A percentile compares a stretch with the other conserved stretches of the same genome.
These are phyloP conservation scores for Paraconiothyrium sp. DNA, from an alignment of 2,329 filamentous ascomycete genomes.

Conservation along the genomic window DNA sequence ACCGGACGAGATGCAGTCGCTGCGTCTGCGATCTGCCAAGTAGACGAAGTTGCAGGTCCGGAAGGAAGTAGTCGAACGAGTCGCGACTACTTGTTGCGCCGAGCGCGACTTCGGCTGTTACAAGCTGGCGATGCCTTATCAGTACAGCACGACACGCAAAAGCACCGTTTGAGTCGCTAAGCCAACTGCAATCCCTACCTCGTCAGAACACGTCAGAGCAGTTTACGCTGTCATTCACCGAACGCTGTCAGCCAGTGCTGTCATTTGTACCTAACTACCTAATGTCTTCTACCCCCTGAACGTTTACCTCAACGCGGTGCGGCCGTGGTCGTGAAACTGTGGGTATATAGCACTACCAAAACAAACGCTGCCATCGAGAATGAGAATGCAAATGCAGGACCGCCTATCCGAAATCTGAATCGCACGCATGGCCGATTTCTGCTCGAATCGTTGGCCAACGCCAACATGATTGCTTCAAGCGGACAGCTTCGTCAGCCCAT, in stretches of 20 bases:
- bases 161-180: conserved; percentile 20
- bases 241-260: neutral
- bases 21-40: neutral
- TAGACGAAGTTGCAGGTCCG: neutral
- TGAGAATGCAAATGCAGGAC: conserved; percentile 1
- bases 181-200: conserved; percentile 7
- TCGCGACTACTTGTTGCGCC: conserved; percentile 3
- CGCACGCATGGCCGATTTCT: conserved; percentile 23
- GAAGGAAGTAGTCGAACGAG: conserved; percentile 3
- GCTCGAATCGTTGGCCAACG: conserved; percentile 13
- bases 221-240: neutral
- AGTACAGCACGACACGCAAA: conserved; percentile 21
- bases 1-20: neutral
- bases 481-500: conserved; percentile 40
- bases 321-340: conserved; percentile 42
- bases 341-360: conserved; percentile 53
- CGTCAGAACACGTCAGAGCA: conserved; percentile 2
- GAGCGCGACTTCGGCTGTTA: conserved; percentile 20
- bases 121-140: conserved; percentile 24
- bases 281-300: neutral
- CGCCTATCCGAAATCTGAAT: neutral
- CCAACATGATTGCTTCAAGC: conserved; percentile 26
- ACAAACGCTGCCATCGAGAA: conserved; percentile 33
- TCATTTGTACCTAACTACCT: neutral
- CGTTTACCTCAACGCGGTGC: conserved; percentile 7